Evolutionary conservation across 179 eudicot species (phyloP).

Genomic region (Actinidia chinensis): DNA sequence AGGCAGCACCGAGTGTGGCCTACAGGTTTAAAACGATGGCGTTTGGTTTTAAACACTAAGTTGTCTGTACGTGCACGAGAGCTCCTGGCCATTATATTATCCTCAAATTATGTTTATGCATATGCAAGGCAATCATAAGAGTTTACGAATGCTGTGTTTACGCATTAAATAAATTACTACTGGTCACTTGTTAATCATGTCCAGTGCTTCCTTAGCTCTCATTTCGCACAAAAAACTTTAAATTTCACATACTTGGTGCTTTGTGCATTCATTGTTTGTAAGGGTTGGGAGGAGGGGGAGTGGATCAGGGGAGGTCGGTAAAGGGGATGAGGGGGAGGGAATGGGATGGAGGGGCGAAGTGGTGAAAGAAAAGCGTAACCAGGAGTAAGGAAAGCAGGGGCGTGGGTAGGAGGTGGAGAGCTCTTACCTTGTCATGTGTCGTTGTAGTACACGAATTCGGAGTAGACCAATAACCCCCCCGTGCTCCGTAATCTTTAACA

Average conservation of each 20-base stretch:
- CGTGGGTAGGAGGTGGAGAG: too few relatives aligned
- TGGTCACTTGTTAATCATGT: background rate
- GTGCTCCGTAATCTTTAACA: background rate
- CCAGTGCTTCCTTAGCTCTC: background rate
- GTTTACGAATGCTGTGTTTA: background rate
- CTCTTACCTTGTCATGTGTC: too few relatives aligned
- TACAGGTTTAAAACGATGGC: conserved; percentile 55
- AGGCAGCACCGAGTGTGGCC: conserved; percentile 80
- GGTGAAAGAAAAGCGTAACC: too few relatives aligned
- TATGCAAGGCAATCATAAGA: background rate
- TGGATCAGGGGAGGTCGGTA: too few relatives aligned
- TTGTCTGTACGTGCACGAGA: background rate
- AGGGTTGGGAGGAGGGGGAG: too few relatives aligned
- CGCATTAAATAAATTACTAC: background rate
- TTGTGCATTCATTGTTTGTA: background rate
- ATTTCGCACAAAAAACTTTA: conserved; percentile 3
- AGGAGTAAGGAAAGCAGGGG: too few relatives aligned
- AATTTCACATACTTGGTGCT: conserved; percentile 8
- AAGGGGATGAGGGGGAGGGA: too few relatives aligned
- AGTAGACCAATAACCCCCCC: background rate
- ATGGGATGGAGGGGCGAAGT: too few relatives aligned
- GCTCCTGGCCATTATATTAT: background rate
- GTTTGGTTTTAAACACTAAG: background rate
- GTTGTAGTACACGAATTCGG: too few relatives aligned
- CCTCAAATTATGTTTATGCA: background rate